Evolutionary conservation across 2,329 filamentous ascomycete species (phyloP).

Genomic region (Fusarium miscanthi): DNA sequence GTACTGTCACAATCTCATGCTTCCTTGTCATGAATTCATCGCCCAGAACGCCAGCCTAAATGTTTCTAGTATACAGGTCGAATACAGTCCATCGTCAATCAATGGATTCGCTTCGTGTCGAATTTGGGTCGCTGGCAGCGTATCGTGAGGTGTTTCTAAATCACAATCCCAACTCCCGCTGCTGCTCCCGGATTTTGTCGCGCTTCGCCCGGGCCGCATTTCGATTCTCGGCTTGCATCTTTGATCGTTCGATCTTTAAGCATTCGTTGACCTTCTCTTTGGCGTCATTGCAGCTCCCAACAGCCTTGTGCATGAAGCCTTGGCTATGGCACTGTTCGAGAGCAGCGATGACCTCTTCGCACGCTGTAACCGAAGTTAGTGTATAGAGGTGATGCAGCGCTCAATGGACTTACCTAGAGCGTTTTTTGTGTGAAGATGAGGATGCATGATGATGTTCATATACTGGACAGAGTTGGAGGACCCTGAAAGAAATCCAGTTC

Average conservation of each 20-base stretch:
- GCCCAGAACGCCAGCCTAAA: constrained; percentile 26
- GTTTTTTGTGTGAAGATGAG: constrained; percentile 93
- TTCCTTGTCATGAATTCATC: constrained; percentile 1
- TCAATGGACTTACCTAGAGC: constrained; percentile 73
- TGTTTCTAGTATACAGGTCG: constrained; percentile 26
- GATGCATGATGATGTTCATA: constrained; percentile 79
- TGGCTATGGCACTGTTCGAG: constrained; percentile 95
- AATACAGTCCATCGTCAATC: background rate
- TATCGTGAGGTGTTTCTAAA: background rate
- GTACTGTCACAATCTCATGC: constrained; percentile 15
- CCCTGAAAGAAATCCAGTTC: constrained; percentile 36
- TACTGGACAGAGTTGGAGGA: constrained; percentile 23
- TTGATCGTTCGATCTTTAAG: constrained; percentile 81
- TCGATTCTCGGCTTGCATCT: constrained; percentile 80
- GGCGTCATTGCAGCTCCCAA: constrained; percentile 88
- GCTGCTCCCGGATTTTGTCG: constrained; percentile 75
- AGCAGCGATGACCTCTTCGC: constrained; percentile 91
- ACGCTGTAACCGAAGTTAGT: constrained; percentile 69
- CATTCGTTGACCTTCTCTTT: constrained; percentile 89
- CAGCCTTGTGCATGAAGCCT: constrained; percentile 91
- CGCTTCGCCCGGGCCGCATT: constrained; percentile 75
- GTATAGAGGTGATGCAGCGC: too few species aligned
- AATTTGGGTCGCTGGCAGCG: constrained; percentile 4
- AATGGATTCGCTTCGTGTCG: background rate
- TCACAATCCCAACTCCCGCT: constrained; percentile 66